Base-by-base conservation (phyloP, 345 rosid species). In the Erodium maritimum region DNA sequence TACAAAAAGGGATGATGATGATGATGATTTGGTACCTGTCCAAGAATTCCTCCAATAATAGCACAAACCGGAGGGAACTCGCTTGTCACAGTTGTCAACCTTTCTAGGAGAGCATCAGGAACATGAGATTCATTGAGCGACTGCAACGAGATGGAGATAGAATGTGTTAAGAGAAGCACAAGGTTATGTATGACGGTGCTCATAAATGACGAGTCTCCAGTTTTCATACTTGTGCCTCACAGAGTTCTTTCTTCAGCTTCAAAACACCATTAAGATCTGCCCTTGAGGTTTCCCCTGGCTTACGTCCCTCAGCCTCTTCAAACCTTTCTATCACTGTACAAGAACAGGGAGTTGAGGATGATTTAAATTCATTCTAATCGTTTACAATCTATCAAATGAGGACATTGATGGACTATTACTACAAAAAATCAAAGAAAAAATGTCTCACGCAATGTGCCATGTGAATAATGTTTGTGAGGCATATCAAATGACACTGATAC, bases 11-110 rank as follows among this genome's bases (percentile, higher is more conserved):
- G 9, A 11, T 5, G 9, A 11, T 6, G 4, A n/a, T n/a, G 37
- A 29, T 29, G 37, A 29, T 29, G 37, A 29, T 29, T 70, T 21
- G 16, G 23, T 60, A 87, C 97, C 97, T 93, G 99, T 63, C 97
- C 99, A 33, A 89, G 80, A 61, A 82, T 77, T 65, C 99, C 99
- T 58, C 99, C 96, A 1, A 93, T 64, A 66, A 93, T 75, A 42
- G 96, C 96, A 80, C 99, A 93, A 46, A 83, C 91, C 2, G 95
- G 88, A 66, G 96, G 91, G 64, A 80, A 93, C 72, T 89, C 95
- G 33, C 57, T 68, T 21, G 61, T 61, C 58, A 73, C 76, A 4
- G 20, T 53, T 55, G 85, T 71, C 68, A 93, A 77, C 66, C 99
- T 86, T 67, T 86, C 94, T 29, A 93, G 75, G 34, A 89, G 79